Base-by-base conservation (phyloP, 1,284 basidiomycete genomes). In the Melampsora americana region DNA sequence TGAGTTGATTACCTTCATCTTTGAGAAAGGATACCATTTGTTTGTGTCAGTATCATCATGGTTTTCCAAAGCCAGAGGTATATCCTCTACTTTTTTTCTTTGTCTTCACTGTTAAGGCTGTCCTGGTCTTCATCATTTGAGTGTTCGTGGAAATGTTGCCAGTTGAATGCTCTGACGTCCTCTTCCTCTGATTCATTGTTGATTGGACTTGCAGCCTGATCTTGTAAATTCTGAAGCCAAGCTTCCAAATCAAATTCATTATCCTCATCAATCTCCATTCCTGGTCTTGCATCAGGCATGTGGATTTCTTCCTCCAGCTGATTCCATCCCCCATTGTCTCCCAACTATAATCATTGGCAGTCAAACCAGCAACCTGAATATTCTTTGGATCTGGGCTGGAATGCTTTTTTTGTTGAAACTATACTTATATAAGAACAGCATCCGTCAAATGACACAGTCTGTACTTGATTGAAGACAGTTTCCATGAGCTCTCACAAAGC, bases 391-490 rank as follows among this genome's bases (percentile, higher is more conserved):
- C 35, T 35, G 35, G 35, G 35, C 9, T 35, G 35, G 35, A 9
- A 35, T 9, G 9, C 35, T 35, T 35, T 35, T 35, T 35, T 35
- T n/a, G 35, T 35, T 35, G 35, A 35, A 35, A 35, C 3, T 35
- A 35, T 35, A 35, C 35, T 35, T 35, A 35, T 35, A 35, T 35
- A 9, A 35, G 35, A 35, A 35, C 35, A 35, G 35, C 35, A 35
- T 35, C 35, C 9, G 35, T 35, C 9, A 9, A 35, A 4, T 35
- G 35, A 35, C 35, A 35, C 35, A 35, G 9, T 35, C 35, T 35
- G 35, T 35, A 35, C 35, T 35, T 32, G 44, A 65, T 65, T 44
- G 23, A 23, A 64, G 42, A 50, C 70, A 60, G n/a, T 39, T 72
- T 23, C 61, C 70, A n/a, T 44, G 30, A 48, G 44, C 35, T 32